Evolutionary conservation across 2,329 filamentous ascomycete genomes (phyloP), one percentile per base, ranked within the genome.

Genomic region (Penicillium corylophilum): DNA sequence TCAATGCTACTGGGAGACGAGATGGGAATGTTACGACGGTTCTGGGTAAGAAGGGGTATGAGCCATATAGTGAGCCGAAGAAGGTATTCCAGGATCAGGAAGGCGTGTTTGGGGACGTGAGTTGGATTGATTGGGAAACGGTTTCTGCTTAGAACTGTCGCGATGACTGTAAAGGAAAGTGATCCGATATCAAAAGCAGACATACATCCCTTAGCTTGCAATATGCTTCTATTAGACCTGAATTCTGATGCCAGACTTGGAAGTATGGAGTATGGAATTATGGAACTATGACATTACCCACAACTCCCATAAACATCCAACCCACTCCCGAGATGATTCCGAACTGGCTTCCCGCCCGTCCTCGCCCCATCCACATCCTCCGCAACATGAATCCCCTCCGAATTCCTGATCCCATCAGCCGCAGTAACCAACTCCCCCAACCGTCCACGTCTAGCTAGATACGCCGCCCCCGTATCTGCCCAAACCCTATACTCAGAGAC

Each of bases 71-170:
- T 52, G 67, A 61, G n/a, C 66, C 72, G 5, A 63, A 61, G 22
- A 72, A 75, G 59, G 77, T 80, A n/a, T 80, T 80, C 59, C 70
- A 75, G 62, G 68, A 66, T 44, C 73, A 72, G n/a, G 71, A 75
- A 29, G 77, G 75, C 0, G 64, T 64, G 46, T 69, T 73, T 61
- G 76, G 75, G 2, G 76, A 81, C 61, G 69, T 73, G 9, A 65
- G 51, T 10, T 81, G 79, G 79, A 78, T 81, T 62, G 79, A 81
- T 49, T 65, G 60, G 63, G 51, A 36, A 42, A 53, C 45, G 53
- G 54, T 59, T 31, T 36, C 9, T 12, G 36, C 35, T 12, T 39
- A 29, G n/a, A 40, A 35, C 28, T 48, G 18, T n/a, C 3, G 1
- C 1, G 38, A 8, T 15, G 9, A 9, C 2, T 12, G 22, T 23